Evolutionary conservation across 139 green algal species (phyloP), one percentile per base, ranked within the genome.

Genomic region (Coelastrella sp.): DNA sequence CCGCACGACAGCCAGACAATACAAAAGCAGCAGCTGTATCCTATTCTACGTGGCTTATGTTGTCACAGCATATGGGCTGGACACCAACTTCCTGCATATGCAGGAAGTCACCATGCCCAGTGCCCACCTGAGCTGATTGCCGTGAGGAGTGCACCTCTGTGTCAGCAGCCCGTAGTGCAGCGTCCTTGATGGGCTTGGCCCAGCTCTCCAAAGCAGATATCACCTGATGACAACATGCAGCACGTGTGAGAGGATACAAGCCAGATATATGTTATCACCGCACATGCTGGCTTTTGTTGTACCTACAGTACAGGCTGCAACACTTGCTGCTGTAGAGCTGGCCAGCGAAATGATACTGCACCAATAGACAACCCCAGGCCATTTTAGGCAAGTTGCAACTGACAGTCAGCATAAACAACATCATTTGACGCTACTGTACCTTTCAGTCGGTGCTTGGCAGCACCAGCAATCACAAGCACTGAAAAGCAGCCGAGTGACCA

Each of bases 141-240:
- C 22, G 56, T 6, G 14, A 60, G 8, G 25, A 66, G 11, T 27
- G 78, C 24, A 75, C 68, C 17, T 59, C 72, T 49, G 68, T 78
- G 60, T 79, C 89, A 11, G 73, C 59, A 12, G 82, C 82, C 20
- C 87, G 75, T 35, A 82, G 70, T 20, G 75, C 76, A 9, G 91
- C 70, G n/a, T 95, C 93, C 89, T 93, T 93, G 58, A 95, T 90
- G 24, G 93, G 93, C 22, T 27, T 91, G n/a, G 96, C 95, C 96
- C 96, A 98, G 11, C 87, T 91, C 78, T 98, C 95, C 19, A 98
- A 88, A 4, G 93, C 95, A 10, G 75, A n/a, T 27, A 98, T 91
- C 65, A 95, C 80, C 0, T 91, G 86, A 49, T 49, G 35, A 49
- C 35, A 49, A 49, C 35, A 49, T 49, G 35, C 35, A 1, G 35